Evolutionary conservation across 73 alveolate species (phyloP).

Genomic region (Breviolum minutum): DNA sequence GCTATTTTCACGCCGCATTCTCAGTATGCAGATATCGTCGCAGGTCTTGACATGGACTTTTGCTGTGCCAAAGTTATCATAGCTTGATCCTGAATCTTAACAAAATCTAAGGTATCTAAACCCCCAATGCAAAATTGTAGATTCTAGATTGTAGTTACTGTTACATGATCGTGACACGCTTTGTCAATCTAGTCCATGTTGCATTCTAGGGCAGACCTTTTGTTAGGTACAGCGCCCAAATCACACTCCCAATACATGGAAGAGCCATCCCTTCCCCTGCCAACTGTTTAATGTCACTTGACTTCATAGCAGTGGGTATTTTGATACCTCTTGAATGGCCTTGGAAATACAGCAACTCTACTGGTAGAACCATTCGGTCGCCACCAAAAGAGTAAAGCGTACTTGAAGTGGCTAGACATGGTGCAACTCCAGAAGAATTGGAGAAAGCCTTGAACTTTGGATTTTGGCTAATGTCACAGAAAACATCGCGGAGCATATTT

Average conservation of each 20-base stretch:
- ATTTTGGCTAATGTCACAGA: not conserved
- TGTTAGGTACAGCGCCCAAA: not conserved
- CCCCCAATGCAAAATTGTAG: not conserved
- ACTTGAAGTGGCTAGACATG: not conserved
- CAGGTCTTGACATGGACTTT: no score
- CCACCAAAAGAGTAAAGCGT: not conserved
- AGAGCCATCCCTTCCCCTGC: conserved; percentile 10
- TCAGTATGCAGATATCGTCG: no score
- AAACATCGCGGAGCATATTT: not conserved
- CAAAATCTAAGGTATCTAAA: no score
- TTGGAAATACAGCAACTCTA: not conserved
- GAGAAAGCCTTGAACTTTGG: not conserved
- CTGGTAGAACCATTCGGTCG: not conserved
- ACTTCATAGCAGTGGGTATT: not conserved
- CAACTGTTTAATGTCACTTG: not conserved
- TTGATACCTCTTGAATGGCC: conserved; percentile 13
- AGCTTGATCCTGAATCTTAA: no score
- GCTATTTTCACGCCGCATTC: no score
- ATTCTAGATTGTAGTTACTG: no score
- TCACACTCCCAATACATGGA: not conserved
- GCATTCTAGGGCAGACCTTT: conserved; percentile 31
- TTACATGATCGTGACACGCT: not conserved
- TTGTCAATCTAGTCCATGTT: no score
- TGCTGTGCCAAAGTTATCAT: no score
- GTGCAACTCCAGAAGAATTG: not conserved